These are phyloP conservation scores for Scheffersomyces quercinus DNA, from an alignment of 1,139 yeast genomes.

Conservation along the genomic window DNA sequence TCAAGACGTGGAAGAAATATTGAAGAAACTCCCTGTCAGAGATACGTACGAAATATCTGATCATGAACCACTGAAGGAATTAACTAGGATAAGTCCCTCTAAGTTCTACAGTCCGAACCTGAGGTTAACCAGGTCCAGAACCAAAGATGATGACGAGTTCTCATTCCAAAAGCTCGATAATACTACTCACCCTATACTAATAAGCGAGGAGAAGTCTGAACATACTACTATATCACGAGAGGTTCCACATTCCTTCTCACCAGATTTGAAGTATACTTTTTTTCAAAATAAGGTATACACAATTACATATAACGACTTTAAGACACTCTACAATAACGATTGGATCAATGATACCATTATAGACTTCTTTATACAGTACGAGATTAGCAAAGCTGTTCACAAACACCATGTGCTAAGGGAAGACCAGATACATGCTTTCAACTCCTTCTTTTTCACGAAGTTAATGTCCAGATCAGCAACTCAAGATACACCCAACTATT, in stretches of 20 bases:
- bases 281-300: conserved; percentile 48
- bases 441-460: conserved; percentile 82
- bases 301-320: conserved; percentile 61
- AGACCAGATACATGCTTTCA: conserved; percentile 59
- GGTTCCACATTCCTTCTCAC: conserved; percentile 36
- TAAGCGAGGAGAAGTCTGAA: no score
- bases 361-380: conserved; percentile 68
- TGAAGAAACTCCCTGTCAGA: no score
- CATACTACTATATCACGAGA: conserved; percentile 2
- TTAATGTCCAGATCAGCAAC: conserved; percentile 36
- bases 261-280: conserved; percentile 53
- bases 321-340: conserved; percentile 64
- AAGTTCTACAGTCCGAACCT: background rate
- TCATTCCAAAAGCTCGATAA: no score
- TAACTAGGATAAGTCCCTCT: background rate
- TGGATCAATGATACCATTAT: conserved; percentile 78
- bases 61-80: no score
- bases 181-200: no score
- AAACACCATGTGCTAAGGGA: conserved; percentile 17
- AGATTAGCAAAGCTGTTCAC: conserved; percentile 42
- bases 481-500: conserved; percentile 36
- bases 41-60: no score
- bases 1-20: no score
- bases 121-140: conserved; percentile 5
- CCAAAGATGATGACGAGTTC: background rate